Base-by-base conservation (phyloP, 495 filamentous ascomycete genomes). In the Podospora pseudocomata region DNA sequence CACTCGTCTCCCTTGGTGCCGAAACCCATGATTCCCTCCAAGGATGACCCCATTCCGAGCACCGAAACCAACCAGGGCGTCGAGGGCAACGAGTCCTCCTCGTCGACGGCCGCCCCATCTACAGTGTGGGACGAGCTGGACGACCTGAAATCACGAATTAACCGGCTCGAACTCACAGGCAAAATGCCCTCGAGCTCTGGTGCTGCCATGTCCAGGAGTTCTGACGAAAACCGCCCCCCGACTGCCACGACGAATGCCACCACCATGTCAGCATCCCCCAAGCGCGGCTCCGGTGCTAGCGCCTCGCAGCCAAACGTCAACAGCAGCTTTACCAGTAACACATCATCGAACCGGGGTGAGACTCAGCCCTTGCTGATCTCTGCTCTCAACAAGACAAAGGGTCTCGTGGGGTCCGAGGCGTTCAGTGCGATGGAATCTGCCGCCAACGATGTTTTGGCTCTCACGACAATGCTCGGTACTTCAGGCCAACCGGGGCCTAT, bases 91-190 rank as follows among this genome's bases (percentile, higher is more conserved):
- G 91, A 92, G 68, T 97, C 94, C 0, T 93, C 91, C 0, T 82
- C 89, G 26, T 98, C 95, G 0, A 92, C 91, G 0, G 93, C 88
- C 2, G 92, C 93, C 9, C 90, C 93, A 23, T 96, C 95, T 2
- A 96, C 92, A 0, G 92, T 99, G 11, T 99, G 96, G 96, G 95
- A 99, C 76, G 95, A 99, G 78, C 80, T 99, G 20, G 95, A 99
- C 71, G 96, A 98, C 65, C 80, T 99, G 15, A 99, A 98, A 75
- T 94, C 92, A 11, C 88, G 96, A 23, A 97, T 99, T 70, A 88
- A 91, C 68, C 92, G 92, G 60, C 85, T 99, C n/a, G 95, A 99
- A 75, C 76, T 94, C 64, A 96, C 92, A 3, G 93, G 94, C 30
- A 96, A 92, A 75, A 80, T 93, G 15, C 93, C 94, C 1, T 81